These are phyloP conservation scores for Vigna unguiculata DNA, from an alignment of 306 rosid genomes.

Conservation along the genomic window DNA sequence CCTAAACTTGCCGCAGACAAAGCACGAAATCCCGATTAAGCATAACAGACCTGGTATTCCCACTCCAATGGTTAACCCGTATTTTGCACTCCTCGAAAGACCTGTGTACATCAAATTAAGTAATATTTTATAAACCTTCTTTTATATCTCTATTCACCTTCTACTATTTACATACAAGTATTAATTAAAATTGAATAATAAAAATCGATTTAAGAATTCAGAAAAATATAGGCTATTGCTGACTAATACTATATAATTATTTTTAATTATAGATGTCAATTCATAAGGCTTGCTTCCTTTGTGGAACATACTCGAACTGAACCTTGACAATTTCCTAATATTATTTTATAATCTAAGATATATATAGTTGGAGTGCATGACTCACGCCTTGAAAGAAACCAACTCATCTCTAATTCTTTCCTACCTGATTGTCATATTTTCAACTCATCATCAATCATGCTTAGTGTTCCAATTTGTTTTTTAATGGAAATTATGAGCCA, in stretches of 20 bases:
- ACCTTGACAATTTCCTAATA: background rate
- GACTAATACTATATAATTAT: background rate
- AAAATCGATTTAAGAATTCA: background rate
- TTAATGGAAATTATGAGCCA: too few relatives aligned
- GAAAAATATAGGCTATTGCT: background rate
- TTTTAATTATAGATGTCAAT: background rate
- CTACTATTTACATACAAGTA: background rate
- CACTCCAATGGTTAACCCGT: slow-evolving; percentile 64
- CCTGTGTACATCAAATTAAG: slow-evolving; percentile 42
- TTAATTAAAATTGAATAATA: background rate
- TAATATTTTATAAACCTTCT: too few relatives aligned
- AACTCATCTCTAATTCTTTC: background rate
- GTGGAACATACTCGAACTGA: background rate
- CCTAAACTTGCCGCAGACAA: slow-evolving; percentile 39
- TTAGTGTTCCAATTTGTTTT: background rate
- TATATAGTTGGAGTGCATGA: background rate
- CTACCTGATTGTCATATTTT: background rate
- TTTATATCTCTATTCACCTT: too few relatives aligned
- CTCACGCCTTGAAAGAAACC: background rate
- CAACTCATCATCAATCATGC: background rate
- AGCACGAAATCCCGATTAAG: slow-evolving; percentile 55
- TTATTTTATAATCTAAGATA: background rate
- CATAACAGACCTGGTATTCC: slow-evolving; percentile 68
- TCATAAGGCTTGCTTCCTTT: too few relatives aligned
- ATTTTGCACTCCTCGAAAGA: slow-evolving; percentile 62